These are phyloP conservation scores for Sporothrix dimorphospora DNA, from an alignment of 2,329 filamentous ascomycete genomes.

Conservation along the genomic window DNA sequence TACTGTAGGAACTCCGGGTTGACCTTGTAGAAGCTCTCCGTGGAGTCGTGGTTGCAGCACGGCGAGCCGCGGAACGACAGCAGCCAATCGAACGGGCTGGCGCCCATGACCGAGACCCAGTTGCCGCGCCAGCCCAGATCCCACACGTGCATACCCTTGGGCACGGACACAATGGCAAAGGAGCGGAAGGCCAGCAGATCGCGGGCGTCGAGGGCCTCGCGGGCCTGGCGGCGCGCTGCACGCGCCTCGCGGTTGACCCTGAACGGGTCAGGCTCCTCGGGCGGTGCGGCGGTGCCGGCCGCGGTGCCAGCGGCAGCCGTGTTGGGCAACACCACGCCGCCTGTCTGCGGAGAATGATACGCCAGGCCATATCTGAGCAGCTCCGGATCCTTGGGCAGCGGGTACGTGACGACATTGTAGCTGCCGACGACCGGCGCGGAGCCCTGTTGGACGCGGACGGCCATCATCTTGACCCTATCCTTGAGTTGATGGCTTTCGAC, in stretches of 20 bases:
- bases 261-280: constrained; percentile 24
- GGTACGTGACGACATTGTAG: constrained; percentile 43
- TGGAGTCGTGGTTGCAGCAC: constrained; percentile 67
- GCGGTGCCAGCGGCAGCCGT: neutral
- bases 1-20: constrained; percentile 64
- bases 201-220: constrained; percentile 36
- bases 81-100: constrained; percentile 73
- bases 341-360: neutral
- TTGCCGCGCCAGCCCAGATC: constrained; percentile 72
- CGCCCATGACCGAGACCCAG: constrained; percentile 79
- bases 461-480: constrained; percentile 69
- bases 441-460: constrained; percentile 67
- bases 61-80: constrained; percentile 76
- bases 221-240: constrained; percentile 23
- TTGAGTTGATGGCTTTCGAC: constrained; percentile 73
- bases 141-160: constrained; percentile 82
- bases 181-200: constrained; percentile 60
- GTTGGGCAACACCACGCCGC: neutral
- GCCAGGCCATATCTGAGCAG: neutral
- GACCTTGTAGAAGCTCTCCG: constrained; percentile 68
- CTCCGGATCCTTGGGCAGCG: constrained; percentile 32
- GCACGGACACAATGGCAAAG: constrained; percentile 78
- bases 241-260: constrained; percentile 9
- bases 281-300: neutral
- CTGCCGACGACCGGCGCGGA: constrained; percentile 55